Evolutionary conservation across 805 yeast species (phyloP).

Genomic region (Pichia scutulata): DNA sequence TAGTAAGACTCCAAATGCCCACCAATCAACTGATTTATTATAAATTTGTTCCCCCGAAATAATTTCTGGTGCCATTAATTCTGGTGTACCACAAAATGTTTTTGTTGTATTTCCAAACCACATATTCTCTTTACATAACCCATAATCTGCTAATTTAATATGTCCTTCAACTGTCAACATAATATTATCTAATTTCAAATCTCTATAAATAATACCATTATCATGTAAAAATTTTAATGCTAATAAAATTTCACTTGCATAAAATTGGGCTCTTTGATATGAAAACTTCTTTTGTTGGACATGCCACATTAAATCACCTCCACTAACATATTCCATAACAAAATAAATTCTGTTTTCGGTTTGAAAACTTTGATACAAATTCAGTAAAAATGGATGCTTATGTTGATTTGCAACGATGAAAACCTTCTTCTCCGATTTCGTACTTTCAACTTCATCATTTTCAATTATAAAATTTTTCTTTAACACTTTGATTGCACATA

Average conservation of each 20-base stretch:
- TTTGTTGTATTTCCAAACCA: slow-evolving; percentile 68
- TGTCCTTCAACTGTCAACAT: slow-evolving; percentile 86
- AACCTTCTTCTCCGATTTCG: slow-evolving; percentile 89
- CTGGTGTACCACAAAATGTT: slow-evolving; percentile 98
- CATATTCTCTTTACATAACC: slow-evolving; percentile 84
- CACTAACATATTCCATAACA: slow-evolving; percentile 96
- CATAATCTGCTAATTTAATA: slow-evolving; percentile 94
- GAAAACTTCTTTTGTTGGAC: slow-evolving; percentile 89
- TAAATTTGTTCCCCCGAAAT: slow-evolving; percentile 78
- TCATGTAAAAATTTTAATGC: slow-evolving; percentile 93
- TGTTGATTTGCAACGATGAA: slow-evolving; percentile 68
- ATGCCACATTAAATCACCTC: slow-evolving; percentile 99
- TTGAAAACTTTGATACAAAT: slow-evolving; percentile 91
- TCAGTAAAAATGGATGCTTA: slow-evolving; percentile 86
- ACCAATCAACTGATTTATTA: slow-evolving; percentile 96
- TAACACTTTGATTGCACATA: slow-evolving; percentile 94
- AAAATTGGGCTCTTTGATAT: slow-evolving; percentile 87
- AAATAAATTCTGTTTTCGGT: slow-evolving; percentile 95
- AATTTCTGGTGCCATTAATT: slow-evolving; percentile 98
- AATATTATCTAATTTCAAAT: slow-evolving; percentile 90
- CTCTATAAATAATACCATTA: slow-evolving; percentile 93
- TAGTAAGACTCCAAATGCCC: slow-evolving; percentile 97
- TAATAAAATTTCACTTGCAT: slow-evolving; percentile 91
- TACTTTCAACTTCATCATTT: slow-evolving; percentile 93
- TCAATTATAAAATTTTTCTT: slow-evolving; percentile 94